Base-by-base conservation (phyloP, 129 eudicot genomes). In the Helichrysum umbraculigerum region DNA sequence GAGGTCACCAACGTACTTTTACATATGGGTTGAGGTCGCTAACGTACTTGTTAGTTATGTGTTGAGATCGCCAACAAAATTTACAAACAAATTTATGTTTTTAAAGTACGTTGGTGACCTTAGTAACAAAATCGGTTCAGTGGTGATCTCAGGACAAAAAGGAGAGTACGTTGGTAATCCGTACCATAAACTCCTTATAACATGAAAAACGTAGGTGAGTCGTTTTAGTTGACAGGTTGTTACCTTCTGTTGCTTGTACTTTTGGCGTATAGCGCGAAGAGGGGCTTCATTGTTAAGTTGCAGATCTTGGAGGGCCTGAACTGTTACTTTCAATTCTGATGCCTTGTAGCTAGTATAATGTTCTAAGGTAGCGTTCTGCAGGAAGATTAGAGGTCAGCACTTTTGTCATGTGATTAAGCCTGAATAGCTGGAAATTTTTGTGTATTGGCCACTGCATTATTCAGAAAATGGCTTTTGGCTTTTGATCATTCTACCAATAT, bases 321-420 rank as follows among this genome's bases (percentile, higher is more conserved):
- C 91, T 1, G 86, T 56, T 12, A 20, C 77, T 86, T 87, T 88
- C 52, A 93, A 81, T 51, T 88, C 96, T 5, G 81, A 66, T 32
- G 83, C 42, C 77, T 82, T 83, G 84, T 91, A 89, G 60, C 71
- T 54, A 22, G 97, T 93, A 68, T 91, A 93, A 79, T 88, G 86
- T 86, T 91, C 93, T 35, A 93, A 83, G 0, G 96, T 93, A 50
- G 84, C 76, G 68, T 88, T 93, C 98, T 93, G 96, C 88, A 79
- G 52, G 16, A 83, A 50, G 63, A 71, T 59, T 20, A 50, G 71
- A 32, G 63, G 34, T 66, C 66, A 60, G 65, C 44, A 66, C 47
- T 34, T 81, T 58, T 15, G 74, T 77, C 7, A 47, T 35, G 4
- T 81, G 58, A 81, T 66, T 22, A 20, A 65, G 69, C 30, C 22